Base-by-base conservation (phyloP, 768 basidiomycete species). In the Kwoniella sp. region DNA sequence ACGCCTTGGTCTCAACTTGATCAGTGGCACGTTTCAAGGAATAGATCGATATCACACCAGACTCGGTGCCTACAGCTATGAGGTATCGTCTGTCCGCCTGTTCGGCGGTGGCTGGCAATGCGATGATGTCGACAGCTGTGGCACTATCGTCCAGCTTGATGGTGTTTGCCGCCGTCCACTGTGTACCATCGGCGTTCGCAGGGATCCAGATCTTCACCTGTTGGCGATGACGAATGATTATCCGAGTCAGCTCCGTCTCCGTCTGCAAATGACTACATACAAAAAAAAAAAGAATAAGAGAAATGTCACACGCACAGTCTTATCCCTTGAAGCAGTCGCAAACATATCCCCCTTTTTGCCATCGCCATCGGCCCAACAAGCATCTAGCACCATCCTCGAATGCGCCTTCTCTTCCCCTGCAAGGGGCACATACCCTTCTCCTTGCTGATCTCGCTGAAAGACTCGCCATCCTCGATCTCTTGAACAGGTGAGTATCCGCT, bases 351-450 rank as follows among this genome's bases (percentile, higher is more conserved):
- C 87, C 9, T 33, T 50, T 1, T 40, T 22, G 24, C 44, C 55
- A 6, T 29, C 7, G 68, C 91, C 88, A 1, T 81, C 73, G 1
- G 89, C 84, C 92, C 94, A 99, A 15, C 87, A 86, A 72, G 90
- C 91, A 77, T 98, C 96, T 92, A 96, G 94, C 36, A 99, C 89
- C 72, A 99, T 96, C 40, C 96, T 85, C 1, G 85, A 85, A 79
- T 98, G 96, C 0, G 91, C 87, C 80, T 91, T 95, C 61, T 92
- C 71, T 0, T 68, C 87, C 17, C 85, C 84, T 4, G 86, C 85
- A 22, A 88, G 72, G 1, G 88, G 86, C 8, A 82, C 67, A 76
- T 87, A 93, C 0, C 85, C 91, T 70, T 21, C 54, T 33, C 47
- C 36, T 9, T 36, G 80, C 12, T 80, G 79, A 2, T 81, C 83